Percentiles rank a stretch among this genome's conserved stretches.
Evolutionary conservation across 257 asterid species (phyloP).

Genomic region (Primulina tabacum): DNA sequence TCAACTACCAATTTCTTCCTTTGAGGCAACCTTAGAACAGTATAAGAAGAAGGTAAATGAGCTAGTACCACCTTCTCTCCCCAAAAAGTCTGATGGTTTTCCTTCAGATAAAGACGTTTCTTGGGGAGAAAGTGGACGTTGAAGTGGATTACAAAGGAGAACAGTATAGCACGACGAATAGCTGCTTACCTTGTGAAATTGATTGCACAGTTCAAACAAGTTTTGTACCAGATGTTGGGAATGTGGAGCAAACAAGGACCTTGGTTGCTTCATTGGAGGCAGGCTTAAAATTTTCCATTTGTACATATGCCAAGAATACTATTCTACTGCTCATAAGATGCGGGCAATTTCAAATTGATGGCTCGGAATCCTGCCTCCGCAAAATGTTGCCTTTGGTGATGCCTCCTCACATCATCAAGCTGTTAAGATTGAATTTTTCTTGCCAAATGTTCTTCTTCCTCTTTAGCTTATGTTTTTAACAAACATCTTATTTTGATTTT

Average conservation of each 20-base stretch:
- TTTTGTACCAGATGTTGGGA: constrained; percentile 89
- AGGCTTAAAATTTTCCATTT: constrained; percentile 79
- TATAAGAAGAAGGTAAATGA: constrained; percentile 79
- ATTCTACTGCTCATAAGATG: constrained; percentile 96
- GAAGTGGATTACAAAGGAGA: constrained; percentile 35
- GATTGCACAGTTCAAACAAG: constrained; percentile 34
- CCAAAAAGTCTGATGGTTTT: constrained; percentile 34
- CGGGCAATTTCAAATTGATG: constrained; percentile 90
- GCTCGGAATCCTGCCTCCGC: constrained; percentile 85
- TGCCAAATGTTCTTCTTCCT: constrained; percentile 3
- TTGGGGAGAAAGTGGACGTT: constrained; percentile 47
- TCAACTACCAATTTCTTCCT: constrained; percentile 76
- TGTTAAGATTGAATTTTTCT: constrained; percentile 7
- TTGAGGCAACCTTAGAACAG: constrained; percentile 94
- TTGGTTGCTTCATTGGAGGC: constrained; percentile 96
- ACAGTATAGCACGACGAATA: constrained; percentile 61
- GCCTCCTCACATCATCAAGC: constrained; percentile 24
- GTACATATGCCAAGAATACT: constrained; percentile 69
- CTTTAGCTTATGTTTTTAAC: constrained; percentile 6
- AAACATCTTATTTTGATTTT: constrained; percentile 9
- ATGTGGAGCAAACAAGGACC: constrained; percentile 88
- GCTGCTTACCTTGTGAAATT: constrained; percentile 50
- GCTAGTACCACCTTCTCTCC: constrained; percentile 50
- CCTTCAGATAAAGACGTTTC: constrained; percentile 47
- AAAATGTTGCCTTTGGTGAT: constrained; percentile 98